A percentile compares a stretch with the other conserved stretches of the same genome.
These are phyloP conservation scores for Hansenula anomala DNA, from an alignment of 1,139 yeast genomes.

Conservation along the genomic window DNA sequence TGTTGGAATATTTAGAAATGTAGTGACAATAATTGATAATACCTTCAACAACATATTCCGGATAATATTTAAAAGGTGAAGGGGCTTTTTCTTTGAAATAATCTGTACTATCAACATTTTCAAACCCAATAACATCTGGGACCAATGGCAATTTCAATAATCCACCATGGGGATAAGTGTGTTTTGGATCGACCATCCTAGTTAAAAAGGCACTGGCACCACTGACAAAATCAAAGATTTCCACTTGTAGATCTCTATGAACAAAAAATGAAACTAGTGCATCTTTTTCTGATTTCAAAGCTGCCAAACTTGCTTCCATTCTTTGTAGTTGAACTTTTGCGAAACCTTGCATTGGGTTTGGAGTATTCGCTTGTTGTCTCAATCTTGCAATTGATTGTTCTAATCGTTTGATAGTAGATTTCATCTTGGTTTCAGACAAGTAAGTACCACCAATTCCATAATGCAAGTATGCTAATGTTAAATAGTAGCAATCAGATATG, in stretches of 20 bases:
- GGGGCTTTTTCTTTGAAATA: conserved; percentile 62
- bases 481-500: conserved; percentile 81
- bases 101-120: conserved; percentile 69
- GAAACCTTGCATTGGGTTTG: conserved; percentile 25
- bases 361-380: conserved; percentile 25
- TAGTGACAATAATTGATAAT: conserved; percentile 70
- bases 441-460: conserved; percentile 85
- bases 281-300: conserved; percentile 41
- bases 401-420: conserved; percentile 44
- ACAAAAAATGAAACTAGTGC: conserved; percentile 58
- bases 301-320: conserved; percentile 36
- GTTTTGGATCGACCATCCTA: conserved; percentile 67
- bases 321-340: conserved; percentile 38
- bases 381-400: conserved; percentile 48
- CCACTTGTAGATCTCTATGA: conserved; percentile 50
- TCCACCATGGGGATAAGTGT: conserved; percentile 50
- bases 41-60: conserved; percentile 85
- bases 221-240: conserved; percentile 68
- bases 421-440: conserved; percentile 42
- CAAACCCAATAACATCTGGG: conserved; percentile 43
- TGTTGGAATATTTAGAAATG: conserved; percentile 52
- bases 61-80: conserved; percentile 75
- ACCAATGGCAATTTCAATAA: conserved; percentile 61
- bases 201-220: conserved; percentile 74
- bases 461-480: conserved; percentile 74